Conservation (phyloP, 2,329 filamentous ascomycete species). For the Trichoderma sp. region DNA sequence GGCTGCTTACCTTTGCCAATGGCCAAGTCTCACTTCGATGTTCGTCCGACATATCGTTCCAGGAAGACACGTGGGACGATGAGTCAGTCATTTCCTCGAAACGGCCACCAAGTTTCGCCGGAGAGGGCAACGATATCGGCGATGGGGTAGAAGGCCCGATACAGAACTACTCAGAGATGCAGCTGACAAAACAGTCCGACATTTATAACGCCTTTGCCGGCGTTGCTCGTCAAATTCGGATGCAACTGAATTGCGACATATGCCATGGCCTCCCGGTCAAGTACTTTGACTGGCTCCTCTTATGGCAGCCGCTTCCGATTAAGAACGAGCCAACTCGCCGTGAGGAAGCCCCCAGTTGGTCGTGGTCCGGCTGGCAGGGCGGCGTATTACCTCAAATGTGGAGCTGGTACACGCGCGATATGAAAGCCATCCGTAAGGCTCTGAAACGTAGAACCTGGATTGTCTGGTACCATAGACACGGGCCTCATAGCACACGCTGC, state of each 20-base stretch:
- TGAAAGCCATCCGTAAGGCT: neutral
- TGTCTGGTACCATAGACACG: neutral
- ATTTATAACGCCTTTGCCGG: slow-evolving; percentile 8
- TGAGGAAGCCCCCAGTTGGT: neutral
- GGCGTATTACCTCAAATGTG: neutral
- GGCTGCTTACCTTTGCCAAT: neutral
- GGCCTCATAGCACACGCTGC: neutral
- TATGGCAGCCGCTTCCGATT: neutral
- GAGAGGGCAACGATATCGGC: neutral
- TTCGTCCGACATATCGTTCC: neutral
- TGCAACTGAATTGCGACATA: neutral
- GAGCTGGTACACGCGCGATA: neutral
- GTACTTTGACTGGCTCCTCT: slow-evolving; percentile 11
- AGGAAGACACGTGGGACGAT: slow-evolving; percentile 2
- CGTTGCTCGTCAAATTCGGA: neutral
- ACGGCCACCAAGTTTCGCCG: neutral
- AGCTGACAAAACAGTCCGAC: neutral
- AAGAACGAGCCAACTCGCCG: neutral
- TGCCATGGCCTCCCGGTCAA: neutral
- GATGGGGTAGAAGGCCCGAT: neutral
- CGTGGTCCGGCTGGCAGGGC: neutral
- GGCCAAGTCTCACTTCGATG: slow-evolving; percentile 3
- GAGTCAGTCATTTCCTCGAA: slow-evolving; percentile 3
- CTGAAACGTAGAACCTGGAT: neutral
- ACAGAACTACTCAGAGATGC: neutral